These are phyloP conservation scores for maize (Zea mays) DNA, from an alignment of 176 grass and related monocot genomes.

Conservation along the genomic window Zm-B73-REFERENCE-NAM-5.0 NC_050097.1:207544501-207545000, in stretches of 20 bases:
- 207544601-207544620: neutral
- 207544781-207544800: neutral
- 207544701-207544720: neutral
- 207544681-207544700: neutral
- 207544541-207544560: neutral
- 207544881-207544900: neutral
- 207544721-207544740: neutral
- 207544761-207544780: neutral
- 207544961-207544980: neutral
- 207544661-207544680: neutral
- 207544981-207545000: neutral
- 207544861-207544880: neutral
- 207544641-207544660: neutral
- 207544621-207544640: neutral
- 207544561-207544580: neutral
- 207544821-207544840: neutral
- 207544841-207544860: neutral
- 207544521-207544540: neutral
- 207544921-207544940: neutral
- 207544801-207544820: neutral
- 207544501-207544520: neutral
- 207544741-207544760: neutral
- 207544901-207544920: neutral
- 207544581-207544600: neutral
- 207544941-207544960: neutral